A percentile compares a stretch with the other conserved stretches of the same genome.
Conservation (phyloP, 805 yeast genomes). For the Isabelozyma gotoi region DNA sequence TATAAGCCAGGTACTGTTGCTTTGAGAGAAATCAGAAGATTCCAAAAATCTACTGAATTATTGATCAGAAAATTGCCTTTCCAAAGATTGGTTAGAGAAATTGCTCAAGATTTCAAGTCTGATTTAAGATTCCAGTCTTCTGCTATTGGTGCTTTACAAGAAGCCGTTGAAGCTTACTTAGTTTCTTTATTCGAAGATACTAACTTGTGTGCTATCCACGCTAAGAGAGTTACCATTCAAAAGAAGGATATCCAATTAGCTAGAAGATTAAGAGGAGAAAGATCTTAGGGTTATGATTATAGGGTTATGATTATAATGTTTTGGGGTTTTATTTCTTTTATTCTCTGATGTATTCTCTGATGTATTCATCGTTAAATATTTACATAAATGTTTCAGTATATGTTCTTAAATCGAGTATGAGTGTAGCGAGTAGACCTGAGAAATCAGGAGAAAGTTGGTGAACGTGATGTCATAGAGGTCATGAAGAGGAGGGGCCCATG, state of each 20-base stretch:
- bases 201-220: slow-evolving; percentile 97
- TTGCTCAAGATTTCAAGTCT: slow-evolving; percentile 91
- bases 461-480: too few species aligned
- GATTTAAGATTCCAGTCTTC: slow-evolving; percentile 96
- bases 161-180: slow-evolving; percentile 97
- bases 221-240: slow-evolving; percentile 98
- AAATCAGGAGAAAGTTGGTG: too few species aligned
- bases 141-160: slow-evolving; percentile 97
- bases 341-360: background rate
- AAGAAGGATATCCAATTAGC: slow-evolving; percentile 98
- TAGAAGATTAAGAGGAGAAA: slow-evolving; percentile 96
- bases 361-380: background rate
- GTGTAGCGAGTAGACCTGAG: too few species aligned
- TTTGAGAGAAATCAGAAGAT: slow-evolving; percentile 94
- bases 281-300: slow-evolving; percentile 52
- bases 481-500: too few species aligned
- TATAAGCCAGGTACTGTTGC: slow-evolving; percentile 98
- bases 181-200: slow-evolving; percentile 97
- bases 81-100: slow-evolving; percentile 95
- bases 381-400: background rate
- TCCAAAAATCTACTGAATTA: slow-evolving; percentile 93
- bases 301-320: background rate
- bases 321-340: slow-evolving; percentile 1
- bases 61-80: slow-evolving; percentile 95
- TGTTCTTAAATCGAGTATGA: too few species aligned